These are phyloP conservation scores for Thelonectria blattea DNA, from an alignment of 2,329 filamentous ascomycete genomes.

Conservation along the genomic window DNA sequence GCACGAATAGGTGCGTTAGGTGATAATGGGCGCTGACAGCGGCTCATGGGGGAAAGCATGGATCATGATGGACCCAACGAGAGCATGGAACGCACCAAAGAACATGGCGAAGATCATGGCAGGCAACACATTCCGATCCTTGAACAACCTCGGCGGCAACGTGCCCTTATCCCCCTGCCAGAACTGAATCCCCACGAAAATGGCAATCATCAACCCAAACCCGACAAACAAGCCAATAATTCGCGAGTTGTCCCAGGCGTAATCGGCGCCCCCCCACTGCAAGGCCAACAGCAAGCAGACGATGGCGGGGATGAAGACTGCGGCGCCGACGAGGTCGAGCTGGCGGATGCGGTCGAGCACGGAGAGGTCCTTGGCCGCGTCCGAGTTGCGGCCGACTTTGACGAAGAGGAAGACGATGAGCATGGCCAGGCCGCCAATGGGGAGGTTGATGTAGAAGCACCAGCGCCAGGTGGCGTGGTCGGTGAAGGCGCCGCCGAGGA, in stretches of 20 bases:
- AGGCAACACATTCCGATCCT: conserved; percentile 48
- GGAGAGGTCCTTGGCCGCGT: conserved; percentile 42
- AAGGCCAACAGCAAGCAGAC: conserved; percentile 61
- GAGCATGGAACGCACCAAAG: conserved; percentile 58
- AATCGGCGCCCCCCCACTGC: conserved; percentile 61
- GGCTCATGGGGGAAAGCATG: no score
- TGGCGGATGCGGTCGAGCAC: conserved; percentile 48
- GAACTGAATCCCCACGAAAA: conserved; percentile 56
- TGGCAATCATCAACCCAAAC: conserved; percentile 50
- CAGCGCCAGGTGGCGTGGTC: conserved; percentile 58
- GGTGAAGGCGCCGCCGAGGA: conserved; percentile 58
- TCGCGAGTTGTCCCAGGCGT: conserved; percentile 55
- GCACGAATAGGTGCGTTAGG: no score
- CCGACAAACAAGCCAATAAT: conserved; percentile 60
- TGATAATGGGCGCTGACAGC: conserved; percentile 18
- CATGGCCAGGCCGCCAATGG: conserved; percentile 55
- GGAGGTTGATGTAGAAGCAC: conserved; percentile 58
- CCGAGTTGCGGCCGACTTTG: conserved; percentile 46
- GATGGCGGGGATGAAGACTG: conserved; percentile 58
- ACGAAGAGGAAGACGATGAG: conserved; percentile 55
- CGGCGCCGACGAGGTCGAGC: conserved; percentile 57
- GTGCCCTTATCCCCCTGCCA: conserved; percentile 52
- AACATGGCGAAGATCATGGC: conserved; percentile 54
- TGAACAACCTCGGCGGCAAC: conserved; percentile 54
- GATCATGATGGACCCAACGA: conserved; percentile 48